Percentiles rank a stretch among this genome's conserved stretches.
Conservation (phyloP, 345 rosid species). For the Nephelium lappaceum region DNA sequence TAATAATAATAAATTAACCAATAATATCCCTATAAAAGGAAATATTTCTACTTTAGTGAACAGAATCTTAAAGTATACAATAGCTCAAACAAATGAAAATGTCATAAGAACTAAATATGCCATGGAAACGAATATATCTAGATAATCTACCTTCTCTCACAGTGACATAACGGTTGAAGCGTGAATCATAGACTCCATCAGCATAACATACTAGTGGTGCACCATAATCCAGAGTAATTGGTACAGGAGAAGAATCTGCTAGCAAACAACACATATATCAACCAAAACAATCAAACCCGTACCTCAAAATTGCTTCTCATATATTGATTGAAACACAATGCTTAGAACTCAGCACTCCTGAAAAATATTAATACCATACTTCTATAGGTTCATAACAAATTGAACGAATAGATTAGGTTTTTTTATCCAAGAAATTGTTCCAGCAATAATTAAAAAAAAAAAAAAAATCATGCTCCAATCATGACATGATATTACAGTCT, state of each 20-base stretch:
- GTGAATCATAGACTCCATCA: conserved; percentile 82
- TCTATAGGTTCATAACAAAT: neutral
- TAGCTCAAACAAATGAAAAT: neutral
- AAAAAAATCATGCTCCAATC: neutral
- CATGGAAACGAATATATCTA: neutral
- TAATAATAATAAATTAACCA: neutral
- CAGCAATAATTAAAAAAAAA: neutral
- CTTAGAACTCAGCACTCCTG: neutral
- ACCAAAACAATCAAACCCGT: neutral
- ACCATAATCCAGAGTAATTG: conserved; percentile 86
- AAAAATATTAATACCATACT: neutral
- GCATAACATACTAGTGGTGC: conserved; percentile 68
- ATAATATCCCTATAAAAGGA: neutral
- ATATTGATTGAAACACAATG: neutral
- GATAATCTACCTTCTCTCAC: conserved; percentile 78
- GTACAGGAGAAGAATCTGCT: conserved; percentile 57
- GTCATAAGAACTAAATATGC: neutral
- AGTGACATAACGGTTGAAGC: conserved; percentile 63
- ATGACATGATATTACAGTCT: neutral
- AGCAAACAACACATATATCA: conserved; percentile 23
- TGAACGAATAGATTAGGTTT: neutral
- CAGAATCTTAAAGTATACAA: neutral
- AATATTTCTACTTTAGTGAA: neutral
- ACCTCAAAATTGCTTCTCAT: neutral
- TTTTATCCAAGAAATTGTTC: neutral